These are phyloP conservation scores for Chlamydomonas asymmetrica DNA, from an alignment of 139 green algal species.

Conservation along the genomic window DNA sequence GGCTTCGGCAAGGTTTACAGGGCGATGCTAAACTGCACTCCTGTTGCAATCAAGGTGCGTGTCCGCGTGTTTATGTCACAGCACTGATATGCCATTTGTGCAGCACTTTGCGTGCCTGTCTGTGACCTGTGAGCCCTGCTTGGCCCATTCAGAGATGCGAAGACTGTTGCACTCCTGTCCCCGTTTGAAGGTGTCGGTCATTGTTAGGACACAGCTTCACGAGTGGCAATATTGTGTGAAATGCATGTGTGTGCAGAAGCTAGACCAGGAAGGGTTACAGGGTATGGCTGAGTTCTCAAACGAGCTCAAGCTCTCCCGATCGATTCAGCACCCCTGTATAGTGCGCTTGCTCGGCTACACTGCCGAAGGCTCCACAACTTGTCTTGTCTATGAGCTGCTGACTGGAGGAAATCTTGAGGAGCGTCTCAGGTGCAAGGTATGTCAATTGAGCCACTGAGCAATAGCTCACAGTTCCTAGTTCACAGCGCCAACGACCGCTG, in stretches of 20 bases:
- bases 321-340: conserved; percentile 42
- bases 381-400: conserved; percentile 57
- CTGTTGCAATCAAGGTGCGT: conserved; percentile 55
- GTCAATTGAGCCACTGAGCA: too few relatives aligned
- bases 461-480: too few relatives aligned
- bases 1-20: conserved; percentile 48
- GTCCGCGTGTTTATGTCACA: not conserved
- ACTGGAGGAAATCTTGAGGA: conserved; percentile 49
- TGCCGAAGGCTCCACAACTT: conserved; percentile 12
- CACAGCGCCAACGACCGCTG: too few relatives aligned
- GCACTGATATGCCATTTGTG: not conserved
- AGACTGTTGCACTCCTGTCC: too few relatives aligned
- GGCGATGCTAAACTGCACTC: conserved; percentile 49
- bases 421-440: conserved; percentile 23
- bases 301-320: conserved; percentile 32
- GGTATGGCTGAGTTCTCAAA: conserved; percentile 50
- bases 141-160: too few relatives aligned
- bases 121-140: too few relatives aligned
- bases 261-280: conserved; percentile 48
- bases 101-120: not conserved
- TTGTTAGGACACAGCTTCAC: too few relatives aligned
- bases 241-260: too few relatives aligned
- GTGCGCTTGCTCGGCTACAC: conserved; percentile 48
- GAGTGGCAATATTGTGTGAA: too few relatives aligned
- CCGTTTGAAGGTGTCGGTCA: too few relatives aligned